Conservation (phyloP, 139 green algal species). For the Diplosphaera chodatii region DNA sequence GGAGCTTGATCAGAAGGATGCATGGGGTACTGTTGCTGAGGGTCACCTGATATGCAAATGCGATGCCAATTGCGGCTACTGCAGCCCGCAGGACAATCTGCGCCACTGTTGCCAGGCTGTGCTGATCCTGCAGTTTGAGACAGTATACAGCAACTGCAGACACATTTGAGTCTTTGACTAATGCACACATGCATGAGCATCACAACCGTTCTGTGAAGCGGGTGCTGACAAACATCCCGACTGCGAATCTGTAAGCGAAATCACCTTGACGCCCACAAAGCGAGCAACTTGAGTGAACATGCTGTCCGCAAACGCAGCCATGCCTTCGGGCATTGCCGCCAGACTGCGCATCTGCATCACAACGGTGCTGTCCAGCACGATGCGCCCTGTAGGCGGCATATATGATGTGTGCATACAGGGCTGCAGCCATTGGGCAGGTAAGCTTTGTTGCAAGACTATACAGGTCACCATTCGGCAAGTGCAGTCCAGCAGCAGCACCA, state of each 20-base stretch:
- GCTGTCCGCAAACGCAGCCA: not conserved
- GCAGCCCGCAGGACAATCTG: not conserved
- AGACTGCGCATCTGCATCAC: not conserved
- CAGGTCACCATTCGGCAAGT: too few species aligned
- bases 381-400: not conserved
- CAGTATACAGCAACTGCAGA: too few species aligned
- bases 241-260: too few species aligned
- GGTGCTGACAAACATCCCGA: too few species aligned
- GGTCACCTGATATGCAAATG: not conserved
- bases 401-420: too few species aligned
- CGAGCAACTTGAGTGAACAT: not conserved
- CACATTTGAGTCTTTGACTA: too few species aligned
- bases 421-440: too few species aligned
- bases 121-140: not conserved
- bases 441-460: too few species aligned
- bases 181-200: too few species aligned
- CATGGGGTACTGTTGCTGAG: not conserved
- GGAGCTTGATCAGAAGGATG: constrained; percentile 1
- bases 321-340: not conserved
- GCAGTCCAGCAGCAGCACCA: too few species aligned
- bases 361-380: constrained; percentile 14
- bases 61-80: constrained; percentile 1
- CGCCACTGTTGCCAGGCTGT: not conserved
- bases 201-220: too few species aligned
- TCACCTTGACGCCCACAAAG: not conserved